These are phyloP conservation scores for Ascochyta viciae-villosae DNA, from an alignment of 2,329 filamentous ascomycete species.

Conservation along the genomic window DNA sequence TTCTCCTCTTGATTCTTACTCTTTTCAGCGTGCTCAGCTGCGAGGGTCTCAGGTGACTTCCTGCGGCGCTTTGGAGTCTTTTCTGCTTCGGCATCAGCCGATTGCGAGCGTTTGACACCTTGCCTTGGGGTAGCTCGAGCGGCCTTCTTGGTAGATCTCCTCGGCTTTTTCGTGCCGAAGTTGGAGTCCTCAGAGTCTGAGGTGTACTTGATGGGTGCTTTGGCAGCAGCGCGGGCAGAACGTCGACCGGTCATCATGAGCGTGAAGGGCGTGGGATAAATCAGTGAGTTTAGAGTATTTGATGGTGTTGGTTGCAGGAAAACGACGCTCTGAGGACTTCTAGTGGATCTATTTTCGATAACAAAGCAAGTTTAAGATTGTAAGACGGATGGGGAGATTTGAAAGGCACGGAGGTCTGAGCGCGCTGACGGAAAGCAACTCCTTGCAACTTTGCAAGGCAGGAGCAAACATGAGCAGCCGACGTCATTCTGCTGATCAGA, in stretches of 20 bases:
- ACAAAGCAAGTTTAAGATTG: too few species aligned
- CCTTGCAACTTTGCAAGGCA: slow-evolving; percentile 6
- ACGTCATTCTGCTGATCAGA: slow-evolving; percentile 22
- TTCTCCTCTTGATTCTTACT: slow-evolving; percentile 8
- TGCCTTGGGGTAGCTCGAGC: neutral
- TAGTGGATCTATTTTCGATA: too few species aligned
- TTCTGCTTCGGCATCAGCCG: neutral
- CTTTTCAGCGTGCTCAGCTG: slow-evolving; percentile 4
- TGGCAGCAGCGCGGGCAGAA: slow-evolving; percentile 18
- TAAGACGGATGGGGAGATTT: neutral
- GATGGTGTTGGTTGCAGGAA: too few species aligned
- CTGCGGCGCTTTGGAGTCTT: slow-evolving; percentile 16
- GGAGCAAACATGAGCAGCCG: slow-evolving; percentile 11
- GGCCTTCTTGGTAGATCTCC: slow-evolving; percentile 1
- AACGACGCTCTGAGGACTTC: too few species aligned
- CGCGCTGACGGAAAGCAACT: slow-evolving; percentile 2
- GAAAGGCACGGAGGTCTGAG: slow-evolving; percentile 3
- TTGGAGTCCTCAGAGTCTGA: slow-evolving; percentile 22
- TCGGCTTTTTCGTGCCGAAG: slow-evolving; percentile 17
- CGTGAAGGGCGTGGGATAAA: neutral
- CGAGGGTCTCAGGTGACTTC: neutral
- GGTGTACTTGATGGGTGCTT: slow-evolving; percentile 25
- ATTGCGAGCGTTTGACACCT: neutral
- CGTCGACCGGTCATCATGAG: slow-evolving; percentile 19
- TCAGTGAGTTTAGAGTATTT: neutral